Evolutionary conservation across 257 asterid species (phyloP).

Genomic region (Striga asiatica): DNA sequence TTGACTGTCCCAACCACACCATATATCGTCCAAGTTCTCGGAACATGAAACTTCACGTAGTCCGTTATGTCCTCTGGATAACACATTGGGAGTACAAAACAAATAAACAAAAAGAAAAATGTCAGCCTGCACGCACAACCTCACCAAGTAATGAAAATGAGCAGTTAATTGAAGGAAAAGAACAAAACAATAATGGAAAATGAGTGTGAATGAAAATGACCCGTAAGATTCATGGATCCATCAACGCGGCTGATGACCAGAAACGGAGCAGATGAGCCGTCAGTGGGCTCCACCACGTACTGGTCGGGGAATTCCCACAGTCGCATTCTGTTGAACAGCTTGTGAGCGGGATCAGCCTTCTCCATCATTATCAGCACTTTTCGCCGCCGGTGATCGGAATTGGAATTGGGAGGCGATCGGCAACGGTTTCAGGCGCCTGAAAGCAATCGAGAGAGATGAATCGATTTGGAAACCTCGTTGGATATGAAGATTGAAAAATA

Average conservation of each 20-base stretch:
- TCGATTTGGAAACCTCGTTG: neutral
- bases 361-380: constrained; percentile 50
- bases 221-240: constrained; percentile 51
- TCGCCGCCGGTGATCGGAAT: neutral
- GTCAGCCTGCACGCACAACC: neutral
- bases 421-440: neutral
- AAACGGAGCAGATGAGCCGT: constrained; percentile 64
- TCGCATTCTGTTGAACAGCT: constrained; percentile 67
- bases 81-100: neutral
- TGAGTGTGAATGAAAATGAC: constrained; percentile 19
- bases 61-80: constrained; percentile 54
- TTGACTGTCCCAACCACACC: constrained; percentile 81
- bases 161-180: no score
- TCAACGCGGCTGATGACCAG: constrained; percentile 50
- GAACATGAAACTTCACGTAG: constrained; percentile 45
- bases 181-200: no score
- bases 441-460: neutral
- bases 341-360: constrained; percentile 59
- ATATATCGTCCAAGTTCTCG: constrained; percentile 52
- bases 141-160: neutral
- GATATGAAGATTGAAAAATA: neutral
- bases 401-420: neutral
- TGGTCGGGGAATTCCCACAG: constrained; percentile 88
- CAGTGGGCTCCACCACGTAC: constrained; percentile 74
- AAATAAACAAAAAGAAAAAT: neutral